Base-by-base conservation (phyloP, 2,329 filamentous ascomycete species). In the Colletotrichum sp. region DNA sequence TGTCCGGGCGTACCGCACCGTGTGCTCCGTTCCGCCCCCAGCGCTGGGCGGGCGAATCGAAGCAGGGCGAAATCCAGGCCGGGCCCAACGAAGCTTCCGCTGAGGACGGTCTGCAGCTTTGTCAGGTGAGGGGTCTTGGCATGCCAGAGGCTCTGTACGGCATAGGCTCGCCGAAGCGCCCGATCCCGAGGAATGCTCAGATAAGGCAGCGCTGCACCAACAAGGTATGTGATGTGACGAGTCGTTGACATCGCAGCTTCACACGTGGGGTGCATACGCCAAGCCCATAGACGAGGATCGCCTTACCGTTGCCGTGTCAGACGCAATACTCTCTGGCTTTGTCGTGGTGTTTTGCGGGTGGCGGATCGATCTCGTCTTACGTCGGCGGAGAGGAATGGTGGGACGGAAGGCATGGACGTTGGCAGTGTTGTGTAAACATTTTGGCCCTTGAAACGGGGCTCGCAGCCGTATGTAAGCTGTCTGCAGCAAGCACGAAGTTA, bases 231-330 rank as follows among this genome's bases (percentile, higher is more conserved):
- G 21, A 52, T 60, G 71, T 49, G 74, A 69, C 68, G 55, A 65
- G 28, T 65, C 26, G n/a, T 39, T 18, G 64, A 36, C 55, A 36
- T 60, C 39, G 32, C 26, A 64, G 57, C 70, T 73, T 49, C 57
- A 39, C 49, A 55, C 57, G 74, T 74, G 64, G 71, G 70, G 71
- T 76, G 70, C 73, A 76, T 73, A 68, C 55, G 63, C 69, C 69
- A 68, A 72, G 72, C 44, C 24, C 16, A 15, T 44, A 55, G 55
- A 39, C 69, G 64, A 68, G 55, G 30, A 67, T 72, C n/a, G 55
- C 16, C 57, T 39, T 28, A n/a, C 21, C 18, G 52, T 76, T 72
- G 55, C 30, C 28, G 39, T 34, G 55, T 72, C n/a, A 32, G 13
- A 30, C 39, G 55, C 34, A 24, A 21, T 24, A 44, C 13, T 28